phyloP scores from a whole-genome alignment of 768 basidiomycete genomes.

The Tephrocybe sp. region DNA sequence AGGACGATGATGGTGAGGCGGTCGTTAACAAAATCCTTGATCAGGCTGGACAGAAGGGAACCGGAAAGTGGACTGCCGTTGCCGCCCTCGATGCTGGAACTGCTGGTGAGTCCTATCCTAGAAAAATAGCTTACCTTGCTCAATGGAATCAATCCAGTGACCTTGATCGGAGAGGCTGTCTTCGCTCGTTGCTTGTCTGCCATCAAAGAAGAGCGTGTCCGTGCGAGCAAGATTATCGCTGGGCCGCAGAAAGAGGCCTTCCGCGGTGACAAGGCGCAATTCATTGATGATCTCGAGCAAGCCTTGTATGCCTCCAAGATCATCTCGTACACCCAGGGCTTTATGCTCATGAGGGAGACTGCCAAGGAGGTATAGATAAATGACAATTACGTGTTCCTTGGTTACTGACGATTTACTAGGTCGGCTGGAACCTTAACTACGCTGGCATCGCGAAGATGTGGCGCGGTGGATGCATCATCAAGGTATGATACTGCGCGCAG shows the following conservation, averaged over 20 bases:
- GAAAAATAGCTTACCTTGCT: slow-evolving; percentile 4
- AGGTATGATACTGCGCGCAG: slow-evolving; percentile 39
- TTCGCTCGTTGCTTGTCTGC: slow-evolving; percentile 98
- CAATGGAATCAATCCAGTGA: slow-evolving; percentile 53
- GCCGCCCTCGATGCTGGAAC: slow-evolving; percentile 92
- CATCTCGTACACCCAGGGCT: slow-evolving; percentile 99
- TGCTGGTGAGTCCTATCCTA: slow-evolving; percentile 51
- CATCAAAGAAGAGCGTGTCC: slow-evolving; percentile 92
- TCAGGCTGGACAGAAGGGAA: slow-evolving; percentile 97
- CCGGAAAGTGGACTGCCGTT: slow-evolving; percentile 99
- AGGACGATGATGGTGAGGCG: slow-evolving; percentile 91
- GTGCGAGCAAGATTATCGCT: slow-evolving; percentile 86
- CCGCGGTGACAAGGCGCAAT: slow-evolving; percentile 97
- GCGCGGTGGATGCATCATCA: slow-evolving; percentile 99
- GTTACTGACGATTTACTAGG: slow-evolving; percentile 29
- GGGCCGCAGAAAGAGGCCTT: slow-evolving; percentile 93
- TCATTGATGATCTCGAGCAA: slow-evolving; percentile 99
- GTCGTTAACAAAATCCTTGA: slow-evolving; percentile 95
- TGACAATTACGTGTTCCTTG: neutral
- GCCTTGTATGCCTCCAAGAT: slow-evolving; percentile 99
- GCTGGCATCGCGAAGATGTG: slow-evolving; percentile 98
- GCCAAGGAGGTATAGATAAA: slow-evolving; percentile 75
- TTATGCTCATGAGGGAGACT: slow-evolving; percentile 99
- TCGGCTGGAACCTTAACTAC: slow-evolving; percentile 93
- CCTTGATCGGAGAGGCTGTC: slow-evolving; percentile 98